phyloP scores from a whole-genome alignment of 306 rosid genomes.

The Luffa acutangula region DNA sequence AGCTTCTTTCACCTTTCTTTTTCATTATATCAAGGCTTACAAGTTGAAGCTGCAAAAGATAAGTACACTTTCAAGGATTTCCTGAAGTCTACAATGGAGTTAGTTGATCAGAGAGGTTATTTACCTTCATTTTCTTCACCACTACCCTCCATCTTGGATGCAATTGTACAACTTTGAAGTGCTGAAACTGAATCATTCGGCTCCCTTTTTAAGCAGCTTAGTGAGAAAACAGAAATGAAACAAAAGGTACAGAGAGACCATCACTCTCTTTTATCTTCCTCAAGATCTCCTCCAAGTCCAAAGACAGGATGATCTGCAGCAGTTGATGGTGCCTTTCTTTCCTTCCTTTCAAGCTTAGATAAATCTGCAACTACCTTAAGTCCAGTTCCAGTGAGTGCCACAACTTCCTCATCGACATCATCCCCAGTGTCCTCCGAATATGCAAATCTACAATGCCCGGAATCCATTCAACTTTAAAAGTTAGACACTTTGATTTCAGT shows the following conservation, averaged over 20 bases:
- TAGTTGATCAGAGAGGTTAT: neutral
- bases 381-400: conserved; percentile 54
- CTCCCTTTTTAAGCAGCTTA: conserved; percentile 5
- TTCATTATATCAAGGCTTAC: neutral
- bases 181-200: neutral
- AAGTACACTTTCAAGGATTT: neutral
- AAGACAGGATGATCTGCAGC: conserved; percentile 30
- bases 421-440: conserved; percentile 57
- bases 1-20: neutral
- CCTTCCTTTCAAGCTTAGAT: conserved; percentile 35
- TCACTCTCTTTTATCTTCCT: conserved; percentile 82
- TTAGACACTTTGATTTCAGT: neutral
- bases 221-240: neutral
- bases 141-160: neutral
- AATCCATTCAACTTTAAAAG: neutral
- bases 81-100: neutral
- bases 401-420: conserved; percentile 76
- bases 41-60: neutral
- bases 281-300: conserved; percentile 58
- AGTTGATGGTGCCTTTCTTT: conserved; percentile 29
- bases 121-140: neutral
- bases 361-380: conserved; percentile 22
- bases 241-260: neutral
- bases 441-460: neutral
- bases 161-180: neutral